Evolutionary conservation across 768 basidiomycete species (phyloP).

Genomic region (Russula compacta): DNA sequence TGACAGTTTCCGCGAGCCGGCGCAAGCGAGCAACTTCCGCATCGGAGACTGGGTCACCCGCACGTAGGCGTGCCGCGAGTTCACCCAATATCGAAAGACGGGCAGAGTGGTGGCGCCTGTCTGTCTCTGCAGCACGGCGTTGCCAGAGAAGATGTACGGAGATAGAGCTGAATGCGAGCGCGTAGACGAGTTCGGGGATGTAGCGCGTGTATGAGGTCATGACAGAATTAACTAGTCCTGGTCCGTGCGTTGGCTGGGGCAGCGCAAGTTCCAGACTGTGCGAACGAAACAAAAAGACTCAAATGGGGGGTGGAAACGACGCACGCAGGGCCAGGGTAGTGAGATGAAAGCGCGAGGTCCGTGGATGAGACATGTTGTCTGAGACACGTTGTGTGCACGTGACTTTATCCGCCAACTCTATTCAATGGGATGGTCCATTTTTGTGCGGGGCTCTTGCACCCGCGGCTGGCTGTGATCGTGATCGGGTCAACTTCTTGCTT

Average conservation of each 20-base stretch:
- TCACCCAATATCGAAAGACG: conserved; percentile 56
- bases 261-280: not conserved
- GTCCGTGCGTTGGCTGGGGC: not conserved
- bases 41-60: conserved; percentile 35
- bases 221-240: not conserved
- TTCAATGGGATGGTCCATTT: not conserved
- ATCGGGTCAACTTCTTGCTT: not conserved
- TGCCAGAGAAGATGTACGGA: conserved; percentile 57
- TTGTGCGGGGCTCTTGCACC: not conserved
- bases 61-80: conserved; percentile 43
- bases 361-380: not conserved
- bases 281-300: not conserved
- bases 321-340: not conserved
- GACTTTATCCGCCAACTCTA: not conserved
- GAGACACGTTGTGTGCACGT: not conserved
- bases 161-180: conserved; percentile 55
- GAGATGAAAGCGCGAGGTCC: not conserved
- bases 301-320: not conserved
- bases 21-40: conserved; percentile 48
- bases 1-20: conserved; percentile 37
- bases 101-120: conserved; percentile 45
- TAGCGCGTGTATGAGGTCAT: conserved; percentile 30
- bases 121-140: conserved; percentile 41
- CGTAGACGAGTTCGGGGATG: conserved; percentile 56
- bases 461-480: not conserved